Percentiles rank a stretch among this genome's conserved stretches.
Evolutionary conservation across 31 red algal species (phyloP).

Genomic region (Pterothamnion heteromorphum): DNA sequence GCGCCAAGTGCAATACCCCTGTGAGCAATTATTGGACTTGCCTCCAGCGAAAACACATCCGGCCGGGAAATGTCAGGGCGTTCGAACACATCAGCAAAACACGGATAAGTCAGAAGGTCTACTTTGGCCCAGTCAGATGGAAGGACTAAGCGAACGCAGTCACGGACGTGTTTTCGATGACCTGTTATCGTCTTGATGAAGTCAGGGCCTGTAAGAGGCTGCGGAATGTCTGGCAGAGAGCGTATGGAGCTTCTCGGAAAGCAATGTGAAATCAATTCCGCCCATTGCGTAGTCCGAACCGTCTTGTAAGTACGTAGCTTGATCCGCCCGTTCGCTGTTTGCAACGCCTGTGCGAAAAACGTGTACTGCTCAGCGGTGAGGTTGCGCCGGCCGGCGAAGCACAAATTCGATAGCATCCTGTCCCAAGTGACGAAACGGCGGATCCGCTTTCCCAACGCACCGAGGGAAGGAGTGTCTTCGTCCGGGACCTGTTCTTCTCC

Average conservation of each 20-base stretch:
- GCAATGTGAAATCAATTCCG: no score
- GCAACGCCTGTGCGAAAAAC: no score
- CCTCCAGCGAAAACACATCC: neutral
- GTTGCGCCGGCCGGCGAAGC: no score
- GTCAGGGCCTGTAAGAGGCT: neutral
- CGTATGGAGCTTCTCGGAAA: neutral
- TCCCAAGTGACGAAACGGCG: no score
- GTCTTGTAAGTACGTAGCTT: no score
- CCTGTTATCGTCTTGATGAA: neutral
- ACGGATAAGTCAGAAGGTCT: neutral
- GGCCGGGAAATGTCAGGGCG: neutral
- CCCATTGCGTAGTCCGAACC: no score
- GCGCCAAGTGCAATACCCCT: neutral
- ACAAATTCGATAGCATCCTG: no score
- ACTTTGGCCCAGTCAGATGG: neutral
- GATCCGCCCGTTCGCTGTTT: no score
- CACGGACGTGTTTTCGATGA: neutral
- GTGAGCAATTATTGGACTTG: neutral
- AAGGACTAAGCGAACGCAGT: neutral
- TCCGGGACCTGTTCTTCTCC: no score
- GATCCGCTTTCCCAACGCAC: no score
- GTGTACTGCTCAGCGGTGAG: no score
- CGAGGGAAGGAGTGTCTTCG: no score
- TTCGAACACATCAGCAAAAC: neutral
- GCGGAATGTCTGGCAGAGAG: neutral